Evolutionary conservation across 768 basidiomycete genomes (phyloP).

Genomic region (Scleroderma bovista): DNA sequence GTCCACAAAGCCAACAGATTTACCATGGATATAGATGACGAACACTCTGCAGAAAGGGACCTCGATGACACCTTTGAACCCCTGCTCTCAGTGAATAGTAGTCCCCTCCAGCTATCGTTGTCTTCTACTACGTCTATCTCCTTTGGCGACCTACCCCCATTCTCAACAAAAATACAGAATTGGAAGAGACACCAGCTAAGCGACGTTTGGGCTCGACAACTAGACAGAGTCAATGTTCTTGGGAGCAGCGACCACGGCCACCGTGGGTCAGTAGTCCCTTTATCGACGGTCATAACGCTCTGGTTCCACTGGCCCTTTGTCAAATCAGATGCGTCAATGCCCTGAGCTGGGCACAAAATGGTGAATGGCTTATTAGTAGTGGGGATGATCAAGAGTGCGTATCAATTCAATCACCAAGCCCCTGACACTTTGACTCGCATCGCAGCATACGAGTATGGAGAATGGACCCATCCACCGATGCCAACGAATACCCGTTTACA

Average conservation of each 20-base stretch:
- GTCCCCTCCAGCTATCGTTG: neutral
- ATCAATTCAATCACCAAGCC: neutral
- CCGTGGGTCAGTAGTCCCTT: constrained; percentile 47
- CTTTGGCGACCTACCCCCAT: constrained; percentile 7
- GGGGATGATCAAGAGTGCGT: constrained; percentile 70
- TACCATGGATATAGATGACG: neutral
- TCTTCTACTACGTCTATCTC: neutral
- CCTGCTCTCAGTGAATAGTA: no score
- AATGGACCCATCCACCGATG: constrained; percentile 41
- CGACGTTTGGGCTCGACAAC: constrained; percentile 21
- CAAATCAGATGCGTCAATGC: constrained; percentile 69
- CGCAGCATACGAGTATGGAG: constrained; percentile 74
- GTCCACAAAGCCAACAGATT: neutral
- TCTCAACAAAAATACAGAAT: constrained; percentile 18
- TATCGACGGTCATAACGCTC: neutral
- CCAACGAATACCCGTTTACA: constrained; percentile 55
- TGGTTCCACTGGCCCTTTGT: neutral
- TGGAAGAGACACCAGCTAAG: constrained; percentile 21
- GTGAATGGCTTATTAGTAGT: constrained; percentile 59
- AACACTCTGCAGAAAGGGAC: constrained; percentile 7
- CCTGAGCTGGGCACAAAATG: constrained; percentile 64
- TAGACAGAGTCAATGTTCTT: constrained; percentile 71
- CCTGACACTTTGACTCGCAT: neutral
- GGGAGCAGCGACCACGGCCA: constrained; percentile 60
- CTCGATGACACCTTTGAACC: neutral